Percentiles rank a stretch among this genome's conserved stretches.
phyloP scores from a whole-genome alignment of 1,139 yeast genomes.

The Groenewaldozyma auringiensis region DNA sequence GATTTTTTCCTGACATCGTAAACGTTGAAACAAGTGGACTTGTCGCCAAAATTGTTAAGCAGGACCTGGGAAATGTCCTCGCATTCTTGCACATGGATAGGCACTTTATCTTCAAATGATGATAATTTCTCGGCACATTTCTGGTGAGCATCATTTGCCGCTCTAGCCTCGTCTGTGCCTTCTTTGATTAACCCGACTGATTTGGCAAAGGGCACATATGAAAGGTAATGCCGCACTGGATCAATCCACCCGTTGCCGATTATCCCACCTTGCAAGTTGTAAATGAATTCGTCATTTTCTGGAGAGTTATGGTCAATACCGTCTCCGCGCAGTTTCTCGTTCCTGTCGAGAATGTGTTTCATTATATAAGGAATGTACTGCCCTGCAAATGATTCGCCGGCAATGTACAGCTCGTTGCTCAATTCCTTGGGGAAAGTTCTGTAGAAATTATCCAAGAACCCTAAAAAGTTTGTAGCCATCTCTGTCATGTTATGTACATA shows the following conservation, averaged over 20 bases:
- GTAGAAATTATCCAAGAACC: constrained; percentile 60
- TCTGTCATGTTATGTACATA: constrained; percentile 54
- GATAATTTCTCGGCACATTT: constrained; percentile 27
- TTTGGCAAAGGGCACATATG: constrained; percentile 68
- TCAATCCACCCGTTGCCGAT: constrained; percentile 98
- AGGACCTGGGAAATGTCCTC: constrained; percentile 23
- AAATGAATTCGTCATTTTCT: neutral
- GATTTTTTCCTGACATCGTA: constrained; percentile 72
- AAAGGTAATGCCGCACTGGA: constrained; percentile 73
- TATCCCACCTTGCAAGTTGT: constrained; percentile 52
- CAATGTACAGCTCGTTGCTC: constrained; percentile 59
- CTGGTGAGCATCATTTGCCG: constrained; percentile 27
- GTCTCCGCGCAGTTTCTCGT: constrained; percentile 26
- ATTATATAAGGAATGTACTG: constrained; percentile 92
- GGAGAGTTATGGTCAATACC: constrained; percentile 15
- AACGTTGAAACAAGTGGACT: constrained; percentile 59
- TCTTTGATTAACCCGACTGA: constrained; percentile 48
- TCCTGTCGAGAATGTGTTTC: constrained; percentile 46
- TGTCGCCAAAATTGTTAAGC: constrained; percentile 17
- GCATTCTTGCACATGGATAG: constrained; percentile 25
- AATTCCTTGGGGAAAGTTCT: constrained; percentile 67
- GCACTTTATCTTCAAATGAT: constrained; percentile 25
- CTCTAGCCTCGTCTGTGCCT: constrained; percentile 23
- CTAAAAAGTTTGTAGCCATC: constrained; percentile 50
- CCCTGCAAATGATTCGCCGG: constrained; percentile 97